Base-by-base conservation (phyloP, 179 eudicot genomes). In the Actinidia chinensis region DNA sequence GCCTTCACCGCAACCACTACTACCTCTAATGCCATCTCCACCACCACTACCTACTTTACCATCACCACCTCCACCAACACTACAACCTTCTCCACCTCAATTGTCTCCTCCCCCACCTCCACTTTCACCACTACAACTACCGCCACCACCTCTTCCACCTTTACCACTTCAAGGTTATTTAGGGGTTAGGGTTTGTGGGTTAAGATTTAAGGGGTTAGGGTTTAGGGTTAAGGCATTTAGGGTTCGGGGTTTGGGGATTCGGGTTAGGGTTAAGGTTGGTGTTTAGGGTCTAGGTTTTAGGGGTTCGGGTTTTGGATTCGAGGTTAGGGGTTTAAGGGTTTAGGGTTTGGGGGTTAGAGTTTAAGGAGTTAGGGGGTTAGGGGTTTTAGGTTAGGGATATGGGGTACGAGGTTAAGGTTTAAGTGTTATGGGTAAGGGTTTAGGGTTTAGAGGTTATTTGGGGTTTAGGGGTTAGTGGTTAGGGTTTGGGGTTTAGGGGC, bases 321-420 rank as follows among this genome's bases (percentile, higher is more conserved):
- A 33, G 74, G 58, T 23, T 70, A 46, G 18, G 36, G 74, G 74
- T 33, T 47, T 70, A n/a, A 15, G 33, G 74, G 74, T n/a, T 50
- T 47, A 15, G 25, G 74, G 74, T n/a, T 63, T 23, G 25, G 68
- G 68, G 4, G 74, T 50, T 70, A 15, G 17, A 56, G 74, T 15
- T 70, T 50, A 6, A 23, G 74, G 74, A 56, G 10, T 70, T 70
- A 10, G 56, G 56, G 74, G 36, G 23, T 63, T 70, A 15, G 18
- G 74, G 74, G n/a, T 48, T 70, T 9, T 15, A 58, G 74, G 11
- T 48, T 70, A 28, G 36, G 74, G 74, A 28, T 33, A 18, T 70
- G 11, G 36, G 74, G 74, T 33, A 46, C 22, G 70, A 48, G 70
- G 36, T 61, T 66, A 66, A 48, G 70, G 70, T 66, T 66, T 33